Conservation (phyloP, 2,329 filamentous ascomycete species). For the Cordyceps javanica region DNA sequence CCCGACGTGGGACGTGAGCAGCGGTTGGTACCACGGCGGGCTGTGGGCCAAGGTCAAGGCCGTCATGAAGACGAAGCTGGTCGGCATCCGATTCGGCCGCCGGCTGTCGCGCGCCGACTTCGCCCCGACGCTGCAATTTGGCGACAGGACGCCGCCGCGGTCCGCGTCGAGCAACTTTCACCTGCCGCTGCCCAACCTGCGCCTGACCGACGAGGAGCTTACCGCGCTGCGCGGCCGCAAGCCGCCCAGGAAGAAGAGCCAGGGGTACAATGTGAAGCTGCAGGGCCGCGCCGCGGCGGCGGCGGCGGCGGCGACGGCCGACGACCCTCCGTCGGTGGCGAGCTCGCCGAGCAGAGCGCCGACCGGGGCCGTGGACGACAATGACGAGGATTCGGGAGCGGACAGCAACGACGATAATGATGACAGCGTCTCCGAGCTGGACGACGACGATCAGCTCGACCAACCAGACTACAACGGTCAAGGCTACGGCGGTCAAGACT, state of each 20-base stretch:
- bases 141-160: conserved; percentile 28
- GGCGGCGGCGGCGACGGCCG: conserved; percentile 15
- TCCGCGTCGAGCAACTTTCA: conserved; percentile 26
- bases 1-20: conserved; percentile 52
- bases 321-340: neutral
- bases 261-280: conserved; percentile 29
- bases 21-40: conserved; percentile 82
- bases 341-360: conserved; percentile 7
- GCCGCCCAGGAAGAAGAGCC: conserved; percentile 30
- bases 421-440: conserved; percentile 7
- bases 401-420: conserved; percentile 11
- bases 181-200: conserved; percentile 29
- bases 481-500: neutral
- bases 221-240: conserved; percentile 28
- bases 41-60: conserved; percentile 77
- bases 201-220: conserved; percentile 31
- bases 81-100: conserved; percentile 54
- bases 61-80: conserved; percentile 83
- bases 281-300: conserved; percentile 16
- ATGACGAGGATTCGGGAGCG: conserved; percentile 5
- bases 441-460: conserved; percentile 6
- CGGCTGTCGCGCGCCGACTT: conserved; percentile 37
- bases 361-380: neutral
- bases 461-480: neutral
- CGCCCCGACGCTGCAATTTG: conserved; percentile 26